Base-by-base conservation (phyloP, 2,329 filamentous ascomycete genomes). In the Celoporthe dispersa region DNA sequence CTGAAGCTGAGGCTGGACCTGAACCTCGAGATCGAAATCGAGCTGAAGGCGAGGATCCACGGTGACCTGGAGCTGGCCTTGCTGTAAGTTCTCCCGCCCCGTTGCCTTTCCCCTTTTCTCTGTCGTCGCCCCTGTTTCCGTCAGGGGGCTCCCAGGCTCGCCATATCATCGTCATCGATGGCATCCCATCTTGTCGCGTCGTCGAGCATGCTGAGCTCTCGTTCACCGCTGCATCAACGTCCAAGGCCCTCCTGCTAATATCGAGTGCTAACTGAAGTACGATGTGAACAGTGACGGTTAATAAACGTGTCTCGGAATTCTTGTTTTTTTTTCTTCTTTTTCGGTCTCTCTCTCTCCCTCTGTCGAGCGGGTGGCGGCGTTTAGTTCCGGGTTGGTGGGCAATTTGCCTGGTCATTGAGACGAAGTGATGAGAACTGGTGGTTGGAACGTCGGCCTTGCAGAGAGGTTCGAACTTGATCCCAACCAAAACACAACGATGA, bases 1-100 rank as follows among this genome's bases (percentile, higher is more conserved):
- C 80, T 94, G 77, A 90, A 90, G 78, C 80, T 94, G 77, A 84
- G 89, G 68, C 80, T 94, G 41, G 92, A 94, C 77, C 82, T 94
- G 68, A 94, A 94, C 80, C 81, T 94, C 67, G 92, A 94, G 76
- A 86, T 94, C 66, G 91, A 94, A 81, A 91, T 94, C 74, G 89
- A 93, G 79, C 83, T 94, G 68, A 94, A 93, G 83, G 92, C 92
- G 28, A 91, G 88, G 78, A 93, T 94, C 73, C 88, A 93, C 75
- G 92, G 92, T 75, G 92, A 94, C 81, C 79, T 94, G 76, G 93
- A 91, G 11, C 80, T 94, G 71, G 89, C 88, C 70, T 84, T 94
- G 77, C 88, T 92, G 91, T 93, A 86, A 74, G 82, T 80, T 31
- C n/a, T n/a, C 44, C 16, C 16, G 28, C n/a, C 37, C 71, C 22